These are phyloP conservation scores for Zarea fungicola DNA, from an alignment of 2,329 filamentous ascomycete genomes.

Conservation along the genomic window DNA sequence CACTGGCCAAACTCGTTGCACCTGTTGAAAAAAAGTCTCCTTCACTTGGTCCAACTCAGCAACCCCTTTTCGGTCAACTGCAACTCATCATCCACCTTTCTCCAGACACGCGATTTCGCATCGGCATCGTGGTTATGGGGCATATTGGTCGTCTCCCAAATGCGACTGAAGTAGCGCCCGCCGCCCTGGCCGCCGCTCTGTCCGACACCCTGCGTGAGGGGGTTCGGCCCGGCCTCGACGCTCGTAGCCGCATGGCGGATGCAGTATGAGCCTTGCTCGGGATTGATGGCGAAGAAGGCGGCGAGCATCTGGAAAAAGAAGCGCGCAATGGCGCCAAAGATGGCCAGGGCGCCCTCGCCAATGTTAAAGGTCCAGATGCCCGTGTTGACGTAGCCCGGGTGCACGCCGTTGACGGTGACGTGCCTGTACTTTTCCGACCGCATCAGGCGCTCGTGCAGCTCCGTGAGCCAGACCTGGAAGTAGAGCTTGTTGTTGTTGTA, in stretches of 20 bases:
- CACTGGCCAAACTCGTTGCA: too few species aligned
- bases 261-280: constrained; percentile 13
- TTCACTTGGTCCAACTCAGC: constrained; percentile 11
- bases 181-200: constrained; percentile 10
- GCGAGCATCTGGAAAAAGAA: constrained; percentile 9
- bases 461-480: constrained; percentile 28
- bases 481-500: constrained; percentile 30
- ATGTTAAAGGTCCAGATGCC: constrained; percentile 24
- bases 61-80: constrained; percentile 11
- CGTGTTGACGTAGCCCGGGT: constrained; percentile 26
- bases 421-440: constrained; percentile 19
- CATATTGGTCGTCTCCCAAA: constrained; percentile 14
- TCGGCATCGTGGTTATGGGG: constrained; percentile 10
- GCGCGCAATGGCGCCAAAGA: background rate
- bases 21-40: background rate
- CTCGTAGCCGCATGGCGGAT: constrained; percentile 13
- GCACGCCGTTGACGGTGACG: constrained; percentile 26
- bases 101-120: constrained; percentile 9
- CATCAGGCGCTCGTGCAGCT: constrained; percentile 23
- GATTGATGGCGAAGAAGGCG: constrained; percentile 1
- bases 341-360: constrained; percentile 9
- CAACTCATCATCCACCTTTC: constrained; percentile 15
- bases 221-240: constrained; percentile 7
- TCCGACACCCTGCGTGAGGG: constrained; percentile 9
- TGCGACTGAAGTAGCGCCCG: constrained; percentile 13